Conservation (phyloP, 768 basidiomycete genomes). For the Agaricus subrufescens region DNA sequence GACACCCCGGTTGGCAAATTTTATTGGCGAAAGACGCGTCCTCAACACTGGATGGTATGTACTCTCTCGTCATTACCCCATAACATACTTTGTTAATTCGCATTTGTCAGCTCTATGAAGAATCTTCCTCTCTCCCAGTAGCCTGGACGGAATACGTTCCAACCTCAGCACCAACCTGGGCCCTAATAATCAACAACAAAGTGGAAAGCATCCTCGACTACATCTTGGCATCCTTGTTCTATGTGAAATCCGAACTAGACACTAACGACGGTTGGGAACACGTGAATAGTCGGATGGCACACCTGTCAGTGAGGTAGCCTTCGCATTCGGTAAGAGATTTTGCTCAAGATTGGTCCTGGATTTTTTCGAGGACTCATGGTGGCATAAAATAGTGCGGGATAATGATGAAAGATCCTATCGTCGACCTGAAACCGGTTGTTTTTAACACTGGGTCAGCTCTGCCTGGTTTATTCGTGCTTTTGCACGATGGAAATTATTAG, state of each 20-base stretch:
- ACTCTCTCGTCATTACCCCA: neutral
- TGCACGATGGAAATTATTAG: too few species aligned
- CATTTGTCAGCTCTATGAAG: neutral
- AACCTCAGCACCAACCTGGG: neutral
- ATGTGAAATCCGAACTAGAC: neutral
- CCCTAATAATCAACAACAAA: neutral
- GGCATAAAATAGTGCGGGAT: too few species aligned
- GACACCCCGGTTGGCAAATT: neutral
- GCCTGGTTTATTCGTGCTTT: too few species aligned
- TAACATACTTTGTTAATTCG: too few species aligned
- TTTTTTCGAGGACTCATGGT: too few species aligned
- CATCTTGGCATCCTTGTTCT: conserved; percentile 1
- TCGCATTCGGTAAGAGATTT: too few species aligned
- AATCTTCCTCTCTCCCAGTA: neutral
- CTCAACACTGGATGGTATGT: neutral
- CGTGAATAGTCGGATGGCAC: neutral
- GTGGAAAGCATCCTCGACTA: neutral
- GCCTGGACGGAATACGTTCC: conserved; percentile 6
- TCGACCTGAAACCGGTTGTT: too few species aligned
- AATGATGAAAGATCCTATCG: too few species aligned
- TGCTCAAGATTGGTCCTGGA: too few species aligned
- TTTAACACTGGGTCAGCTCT: too few species aligned
- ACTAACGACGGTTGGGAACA: neutral
- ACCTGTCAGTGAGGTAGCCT: neutral
- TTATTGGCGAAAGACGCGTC: neutral